Conservation (phyloP, 2,329 filamentous ascomycete species). For the Diaporthe citri region DNA sequence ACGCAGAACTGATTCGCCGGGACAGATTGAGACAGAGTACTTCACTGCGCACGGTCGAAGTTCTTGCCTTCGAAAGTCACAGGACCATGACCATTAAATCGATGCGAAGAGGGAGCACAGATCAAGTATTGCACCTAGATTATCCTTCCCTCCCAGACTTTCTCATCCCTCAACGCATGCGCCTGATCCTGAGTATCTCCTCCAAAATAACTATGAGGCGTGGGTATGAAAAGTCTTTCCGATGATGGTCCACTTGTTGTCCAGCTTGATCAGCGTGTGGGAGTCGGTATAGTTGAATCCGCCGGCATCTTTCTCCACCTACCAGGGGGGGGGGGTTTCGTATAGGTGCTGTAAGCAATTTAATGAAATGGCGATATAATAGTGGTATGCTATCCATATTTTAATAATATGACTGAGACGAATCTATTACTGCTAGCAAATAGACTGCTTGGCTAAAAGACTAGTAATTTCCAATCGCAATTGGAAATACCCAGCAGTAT, state of each 20-base stretch:
- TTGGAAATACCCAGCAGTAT: too few species aligned
- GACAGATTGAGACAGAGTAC: background rate
- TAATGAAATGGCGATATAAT: too few species aligned
- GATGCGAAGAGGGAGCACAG: background rate
- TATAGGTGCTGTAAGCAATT: too few species aligned
- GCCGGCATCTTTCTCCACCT: background rate
- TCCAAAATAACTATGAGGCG: background rate
- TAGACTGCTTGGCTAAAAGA: too few species aligned
- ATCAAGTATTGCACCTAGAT: background rate
- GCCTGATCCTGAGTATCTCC: background rate
- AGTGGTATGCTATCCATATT: too few species aligned
- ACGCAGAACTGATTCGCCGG: background rate
- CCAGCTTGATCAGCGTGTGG: conserved; percentile 12
- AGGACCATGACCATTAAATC: background rate
- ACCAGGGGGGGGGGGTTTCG: too few species aligned
- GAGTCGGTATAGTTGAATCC: background rate
- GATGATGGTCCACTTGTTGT: background rate
- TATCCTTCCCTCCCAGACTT: background rate
- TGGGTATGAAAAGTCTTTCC: background rate
- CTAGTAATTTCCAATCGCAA: too few species aligned
- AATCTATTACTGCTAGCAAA: too few species aligned
- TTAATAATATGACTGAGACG: too few species aligned
- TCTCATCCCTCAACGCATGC: background rate
- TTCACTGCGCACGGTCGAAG: background rate
- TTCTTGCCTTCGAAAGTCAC: background rate